Conservation (phyloP, 176 grass and related monocot species). For the Elaeis guineensis region DNA sequence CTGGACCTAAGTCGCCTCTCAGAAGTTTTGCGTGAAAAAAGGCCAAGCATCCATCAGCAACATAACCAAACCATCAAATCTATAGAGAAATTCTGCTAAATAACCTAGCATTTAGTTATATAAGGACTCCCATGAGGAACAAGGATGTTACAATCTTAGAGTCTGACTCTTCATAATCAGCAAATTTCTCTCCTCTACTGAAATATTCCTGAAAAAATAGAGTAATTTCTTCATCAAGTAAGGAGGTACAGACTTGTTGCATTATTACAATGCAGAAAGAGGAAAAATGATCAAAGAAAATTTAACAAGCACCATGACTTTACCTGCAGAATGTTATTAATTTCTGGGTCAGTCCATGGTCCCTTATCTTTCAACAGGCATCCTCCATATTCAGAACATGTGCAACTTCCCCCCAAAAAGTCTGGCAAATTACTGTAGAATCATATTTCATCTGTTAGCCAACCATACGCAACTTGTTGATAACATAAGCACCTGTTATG, state of each 20-base stretch:
- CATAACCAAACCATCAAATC: too few species aligned
- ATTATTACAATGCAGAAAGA: background rate
- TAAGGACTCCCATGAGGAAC: background rate
- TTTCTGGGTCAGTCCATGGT: slow-evolving; percentile 59
- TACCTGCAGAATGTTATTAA: slow-evolving; percentile 54
- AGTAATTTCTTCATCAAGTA: slow-evolving; percentile 15
- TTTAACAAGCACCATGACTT: background rate
- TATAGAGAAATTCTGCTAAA: too few species aligned
- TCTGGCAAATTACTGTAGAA: slow-evolving; percentile 79
- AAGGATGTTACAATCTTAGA: slow-evolving; percentile 13
- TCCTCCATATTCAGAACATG: slow-evolving; percentile 52
- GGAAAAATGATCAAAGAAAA: background rate
- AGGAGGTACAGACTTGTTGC: background rate
- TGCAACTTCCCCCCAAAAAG: slow-evolving; percentile 77
- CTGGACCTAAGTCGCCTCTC: slow-evolving; percentile 18
- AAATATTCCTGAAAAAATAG: slow-evolving; percentile 38
- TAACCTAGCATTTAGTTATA: too few species aligned
- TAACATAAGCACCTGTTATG: too few species aligned
- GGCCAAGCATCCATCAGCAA: slow-evolving; percentile 17
- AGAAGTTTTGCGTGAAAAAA: slow-evolving; percentile 36
- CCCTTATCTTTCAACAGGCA: slow-evolving; percentile 89
- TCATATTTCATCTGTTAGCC: slow-evolving; percentile 1
- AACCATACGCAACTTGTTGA: too few species aligned
- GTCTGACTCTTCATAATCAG: slow-evolving; percentile 19
- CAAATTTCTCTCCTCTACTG: slow-evolving; percentile 34